phyloP scores from a whole-genome alignment of 495 filamentous ascomycete species.

The Rostrohypoxylon terebratum region DNA sequence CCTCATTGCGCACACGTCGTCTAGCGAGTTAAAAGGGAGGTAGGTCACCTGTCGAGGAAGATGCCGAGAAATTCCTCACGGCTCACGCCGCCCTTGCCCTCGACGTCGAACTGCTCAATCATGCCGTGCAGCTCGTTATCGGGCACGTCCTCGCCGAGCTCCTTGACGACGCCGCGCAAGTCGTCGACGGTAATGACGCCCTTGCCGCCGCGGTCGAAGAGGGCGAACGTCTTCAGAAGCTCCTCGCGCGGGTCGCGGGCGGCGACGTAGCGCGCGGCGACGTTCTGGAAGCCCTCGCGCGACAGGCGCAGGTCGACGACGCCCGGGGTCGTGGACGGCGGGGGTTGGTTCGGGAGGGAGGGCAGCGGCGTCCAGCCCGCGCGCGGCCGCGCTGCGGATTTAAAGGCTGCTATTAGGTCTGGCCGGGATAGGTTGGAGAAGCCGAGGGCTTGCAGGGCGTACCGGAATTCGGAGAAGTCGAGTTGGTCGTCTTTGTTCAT shows the following conservation, averaged over 20 bases:
- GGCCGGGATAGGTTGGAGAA: slow-evolving; percentile 84
- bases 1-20: neutral
- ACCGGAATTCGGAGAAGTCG: slow-evolving; percentile 98
- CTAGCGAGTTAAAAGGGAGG: neutral
- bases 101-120: slow-evolving; percentile 98
- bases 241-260: slow-evolving; percentile 89
- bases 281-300: slow-evolving; percentile 76
- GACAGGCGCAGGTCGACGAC: slow-evolving; percentile 72
- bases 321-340: slow-evolving; percentile 39
- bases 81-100: slow-evolving; percentile 89
- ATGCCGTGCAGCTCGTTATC: slow-evolving; percentile 94
- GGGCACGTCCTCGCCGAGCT: slow-evolving; percentile 89
- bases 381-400: slow-evolving; percentile 73
- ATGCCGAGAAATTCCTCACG: slow-evolving; percentile 84
- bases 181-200: slow-evolving; percentile 89
- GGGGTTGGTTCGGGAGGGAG: slow-evolving; percentile 57
- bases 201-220: slow-evolving; percentile 82
- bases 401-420: slow-evolving; percentile 81
- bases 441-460: slow-evolving; percentile 94
- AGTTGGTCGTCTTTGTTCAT: slow-evolving; percentile 94
- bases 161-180: slow-evolving; percentile 85
- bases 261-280: slow-evolving; percentile 83
- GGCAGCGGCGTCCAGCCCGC: slow-evolving; percentile 55
- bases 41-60: slow-evolving; percentile 49
- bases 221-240: slow-evolving; percentile 88